Evolutionary conservation across 176 grass and related monocot species (phyloP).

Genomic region (Poa annua): DNA sequence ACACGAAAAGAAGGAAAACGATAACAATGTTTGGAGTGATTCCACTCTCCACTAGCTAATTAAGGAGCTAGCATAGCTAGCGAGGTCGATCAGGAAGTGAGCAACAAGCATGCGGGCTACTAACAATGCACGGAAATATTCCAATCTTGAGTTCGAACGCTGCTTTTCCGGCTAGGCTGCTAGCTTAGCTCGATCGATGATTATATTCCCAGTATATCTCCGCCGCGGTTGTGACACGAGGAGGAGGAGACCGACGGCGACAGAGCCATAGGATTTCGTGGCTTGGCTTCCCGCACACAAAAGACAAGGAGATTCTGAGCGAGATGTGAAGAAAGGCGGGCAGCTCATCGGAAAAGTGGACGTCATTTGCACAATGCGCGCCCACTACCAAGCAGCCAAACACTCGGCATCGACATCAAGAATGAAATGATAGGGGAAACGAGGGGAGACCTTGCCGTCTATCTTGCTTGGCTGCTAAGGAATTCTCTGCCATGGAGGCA

Average conservation of each 20-base stretch:
- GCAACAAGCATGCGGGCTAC: no score
- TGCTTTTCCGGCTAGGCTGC: neutral
- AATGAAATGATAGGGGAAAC: neutral
- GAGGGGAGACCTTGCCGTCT: neutral
- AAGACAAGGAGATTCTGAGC: neutral
- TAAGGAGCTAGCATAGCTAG: no score
- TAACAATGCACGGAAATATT: conserved; percentile 1
- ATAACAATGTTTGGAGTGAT: no score
- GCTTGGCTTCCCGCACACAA: neutral
- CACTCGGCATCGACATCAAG: neutral
- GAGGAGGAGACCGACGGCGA: neutral
- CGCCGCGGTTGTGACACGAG: neutral
- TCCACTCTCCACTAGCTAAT: no score
- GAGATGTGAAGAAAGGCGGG: conserved; percentile 1
- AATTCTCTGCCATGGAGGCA: neutral
- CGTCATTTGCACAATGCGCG: neutral
- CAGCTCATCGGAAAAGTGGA: neutral
- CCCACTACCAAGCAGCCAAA: no score
- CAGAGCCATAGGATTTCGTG: neutral
- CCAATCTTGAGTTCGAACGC: neutral
- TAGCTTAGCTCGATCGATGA: neutral
- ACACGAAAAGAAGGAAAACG: neutral
- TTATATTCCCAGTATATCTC: neutral
- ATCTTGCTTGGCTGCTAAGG: neutral
- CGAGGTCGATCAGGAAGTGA: no score